These are phyloP conservation scores for Trichosporon asahii DNA, from an alignment of 1,284 basidiomycete species.

Conservation along the genomic window DNA sequence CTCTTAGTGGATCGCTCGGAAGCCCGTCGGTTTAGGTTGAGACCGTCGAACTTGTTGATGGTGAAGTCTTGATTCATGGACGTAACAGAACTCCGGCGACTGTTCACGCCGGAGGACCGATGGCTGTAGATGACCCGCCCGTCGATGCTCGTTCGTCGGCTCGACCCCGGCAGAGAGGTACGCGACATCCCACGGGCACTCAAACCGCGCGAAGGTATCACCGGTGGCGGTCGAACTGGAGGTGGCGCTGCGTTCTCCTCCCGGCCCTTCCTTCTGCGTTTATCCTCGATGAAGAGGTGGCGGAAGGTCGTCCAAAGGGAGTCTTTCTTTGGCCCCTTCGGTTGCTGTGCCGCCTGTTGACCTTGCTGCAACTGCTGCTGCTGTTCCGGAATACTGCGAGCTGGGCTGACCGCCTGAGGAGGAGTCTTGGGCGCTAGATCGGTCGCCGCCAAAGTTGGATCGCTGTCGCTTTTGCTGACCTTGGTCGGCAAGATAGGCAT, in stretches of 20 bases:
- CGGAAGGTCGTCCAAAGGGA: slow-evolving; percentile 54
- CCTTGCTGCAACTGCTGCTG: background rate
- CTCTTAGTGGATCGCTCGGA: slow-evolving; percentile 13
- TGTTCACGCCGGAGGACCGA: slow-evolving; percentile 50
- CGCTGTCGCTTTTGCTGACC: slow-evolving; percentile 33
- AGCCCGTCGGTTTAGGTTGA: slow-evolving; percentile 39
- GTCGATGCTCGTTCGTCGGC: slow-evolving; percentile 38
- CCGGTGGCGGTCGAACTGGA: slow-evolving; percentile 16
- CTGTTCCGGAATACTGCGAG: background rate
- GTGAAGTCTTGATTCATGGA: slow-evolving; percentile 32
- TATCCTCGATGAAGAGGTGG: slow-evolving; percentile 54
- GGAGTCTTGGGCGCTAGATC: background rate
- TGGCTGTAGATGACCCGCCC: slow-evolving; percentile 41
- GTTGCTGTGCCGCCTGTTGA: background rate
- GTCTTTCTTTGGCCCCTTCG: slow-evolving; percentile 40
- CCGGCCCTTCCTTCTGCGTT: slow-evolving; percentile 47
- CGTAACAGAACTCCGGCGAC: slow-evolving; percentile 46
- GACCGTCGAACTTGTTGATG: slow-evolving; percentile 35
- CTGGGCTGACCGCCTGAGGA: background rate
- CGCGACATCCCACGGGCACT: slow-evolving; percentile 33
- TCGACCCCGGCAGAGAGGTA: slow-evolving; percentile 21
- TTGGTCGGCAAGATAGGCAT: slow-evolving; percentile 14
- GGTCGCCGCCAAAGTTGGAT: slow-evolving; percentile 14
- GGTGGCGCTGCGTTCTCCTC: slow-evolving; percentile 1
- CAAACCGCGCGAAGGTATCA: slow-evolving; percentile 39